Evolutionary conservation across 257 asterid genomes (phyloP).

Genomic region (Nicotiana tabacum): DNA sequence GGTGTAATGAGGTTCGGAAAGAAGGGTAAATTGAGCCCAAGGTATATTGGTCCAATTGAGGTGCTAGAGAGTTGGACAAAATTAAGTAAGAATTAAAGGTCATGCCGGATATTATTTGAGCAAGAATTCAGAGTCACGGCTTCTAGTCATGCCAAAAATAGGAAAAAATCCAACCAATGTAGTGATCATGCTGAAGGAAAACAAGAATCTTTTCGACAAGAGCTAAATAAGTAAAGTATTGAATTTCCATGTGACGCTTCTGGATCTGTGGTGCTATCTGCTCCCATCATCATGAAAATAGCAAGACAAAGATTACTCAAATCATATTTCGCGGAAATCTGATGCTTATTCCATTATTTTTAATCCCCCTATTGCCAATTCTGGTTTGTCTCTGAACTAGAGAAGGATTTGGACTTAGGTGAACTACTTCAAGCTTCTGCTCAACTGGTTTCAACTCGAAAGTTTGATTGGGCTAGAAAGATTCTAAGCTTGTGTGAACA

Average conservation of each 20-base stretch:
- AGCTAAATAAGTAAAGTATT: neutral
- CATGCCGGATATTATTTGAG: neutral
- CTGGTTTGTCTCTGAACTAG: slow-evolving; percentile 8
- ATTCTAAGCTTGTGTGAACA: slow-evolving; percentile 16
- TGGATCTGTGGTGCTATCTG: neutral
- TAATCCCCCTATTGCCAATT: neutral
- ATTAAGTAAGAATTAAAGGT: neutral
- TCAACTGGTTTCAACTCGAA: slow-evolving; percentile 15
- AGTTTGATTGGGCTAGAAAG: slow-evolving; percentile 29
- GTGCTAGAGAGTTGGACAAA: too few species aligned
- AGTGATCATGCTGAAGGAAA: neutral
- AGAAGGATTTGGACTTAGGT: slow-evolving; percentile 21
- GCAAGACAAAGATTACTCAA: neutral
- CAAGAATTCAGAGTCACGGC: neutral
- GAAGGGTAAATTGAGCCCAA: too few species aligned
- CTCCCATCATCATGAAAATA: neutral
- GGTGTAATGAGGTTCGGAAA: too few species aligned
- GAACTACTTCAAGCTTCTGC: slow-evolving; percentile 26
- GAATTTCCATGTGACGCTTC: neutral
- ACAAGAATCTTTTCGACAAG: neutral
- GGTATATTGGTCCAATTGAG: too few species aligned
- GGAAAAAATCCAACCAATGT: neutral
- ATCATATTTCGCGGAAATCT: neutral
- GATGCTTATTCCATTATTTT: neutral
- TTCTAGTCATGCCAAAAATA: neutral